Percentiles rank a stretch among this genome's conserved stretches.
Conservation (phyloP, 768 basidiomycete species). For the Tylopilus subfusipes region DNA sequence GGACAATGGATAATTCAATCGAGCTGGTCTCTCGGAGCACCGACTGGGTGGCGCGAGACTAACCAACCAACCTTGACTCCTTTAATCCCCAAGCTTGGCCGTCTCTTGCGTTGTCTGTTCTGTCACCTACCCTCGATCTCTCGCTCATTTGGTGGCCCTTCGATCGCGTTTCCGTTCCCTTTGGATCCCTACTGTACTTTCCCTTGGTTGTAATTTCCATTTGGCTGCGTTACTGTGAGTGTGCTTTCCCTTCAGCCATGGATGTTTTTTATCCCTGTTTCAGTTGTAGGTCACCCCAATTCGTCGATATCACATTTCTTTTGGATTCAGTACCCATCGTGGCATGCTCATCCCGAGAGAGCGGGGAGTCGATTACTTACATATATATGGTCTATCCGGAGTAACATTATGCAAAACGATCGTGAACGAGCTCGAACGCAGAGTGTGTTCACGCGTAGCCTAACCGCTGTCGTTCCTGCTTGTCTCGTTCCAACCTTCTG, state of each 20-base stretch:
- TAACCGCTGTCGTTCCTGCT: slow-evolving; percentile 54
- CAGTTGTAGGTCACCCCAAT: slow-evolving; percentile 21
- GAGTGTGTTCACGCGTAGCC: slow-evolving; percentile 45
- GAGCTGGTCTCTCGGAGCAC: slow-evolving; percentile 82
- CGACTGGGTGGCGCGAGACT: slow-evolving; percentile 82
- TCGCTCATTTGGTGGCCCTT: slow-evolving; percentile 10
- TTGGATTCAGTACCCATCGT: slow-evolving; percentile 13
- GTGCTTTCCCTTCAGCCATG: background rate
- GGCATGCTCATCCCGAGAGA: slow-evolving; percentile 4
- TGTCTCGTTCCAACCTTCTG: slow-evolving; percentile 55
- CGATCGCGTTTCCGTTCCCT: background rate
- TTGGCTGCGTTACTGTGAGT: slow-evolving; percentile 12
- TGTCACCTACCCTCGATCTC: background rate
- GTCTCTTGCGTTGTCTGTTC: slow-evolving; percentile 11
- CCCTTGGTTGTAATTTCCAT: slow-evolving; percentile 22
- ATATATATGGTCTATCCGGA: slow-evolving; percentile 9
- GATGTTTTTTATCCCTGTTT: slow-evolving; percentile 15
- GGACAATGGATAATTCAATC: slow-evolving; percentile 87
- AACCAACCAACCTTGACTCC: slow-evolving; percentile 8
- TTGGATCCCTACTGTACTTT: slow-evolving; percentile 19
- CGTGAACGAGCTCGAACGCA: background rate
- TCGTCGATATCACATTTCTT: slow-evolving; percentile 10
- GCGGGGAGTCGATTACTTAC: slow-evolving; percentile 16
- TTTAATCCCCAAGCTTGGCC: background rate
- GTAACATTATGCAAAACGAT: slow-evolving; percentile 11